Evolutionary conservation across 148 eudicot species (phyloP).

Genomic region (Rhododendron kiyosumense): DNA sequence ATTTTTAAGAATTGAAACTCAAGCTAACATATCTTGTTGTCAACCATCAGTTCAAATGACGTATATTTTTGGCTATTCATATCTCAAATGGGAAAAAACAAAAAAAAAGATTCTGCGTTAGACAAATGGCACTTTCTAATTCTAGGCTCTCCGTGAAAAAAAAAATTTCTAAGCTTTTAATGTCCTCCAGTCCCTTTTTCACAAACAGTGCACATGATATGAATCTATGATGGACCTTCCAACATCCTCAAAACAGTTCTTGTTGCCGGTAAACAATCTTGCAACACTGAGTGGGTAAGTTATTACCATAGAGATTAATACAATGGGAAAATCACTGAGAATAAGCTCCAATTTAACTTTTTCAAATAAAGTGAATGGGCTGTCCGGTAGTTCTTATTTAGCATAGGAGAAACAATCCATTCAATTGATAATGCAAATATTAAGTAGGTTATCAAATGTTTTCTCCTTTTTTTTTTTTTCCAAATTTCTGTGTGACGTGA

Average conservation of each 20-base stretch:
- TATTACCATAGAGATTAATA: background rate
- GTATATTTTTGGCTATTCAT: background rate
- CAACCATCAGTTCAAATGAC: background rate
- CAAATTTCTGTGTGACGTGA: background rate
- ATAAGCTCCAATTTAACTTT: background rate
- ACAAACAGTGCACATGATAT: background rate
- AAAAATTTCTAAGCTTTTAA: background rate
- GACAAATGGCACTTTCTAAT: background rate
- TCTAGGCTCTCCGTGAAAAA: background rate
- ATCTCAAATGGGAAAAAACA: background rate
- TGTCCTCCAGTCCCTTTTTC: background rate
- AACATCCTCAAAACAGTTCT: background rate
- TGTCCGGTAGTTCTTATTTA: background rate
- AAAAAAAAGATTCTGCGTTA: background rate
- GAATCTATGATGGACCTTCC: background rate
- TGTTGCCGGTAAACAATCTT: background rate
- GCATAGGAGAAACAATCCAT: background rate
- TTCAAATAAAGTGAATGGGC: background rate
- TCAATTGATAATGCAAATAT: background rate
- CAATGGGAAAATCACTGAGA: background rate
- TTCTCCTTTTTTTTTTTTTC: background rate
- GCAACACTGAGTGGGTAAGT: background rate
- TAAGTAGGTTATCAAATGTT: background rate
- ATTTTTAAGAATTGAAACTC: background rate
- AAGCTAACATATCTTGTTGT: background rate